Conservation (phyloP, 768 basidiomycete species). For the Pulveroboletus frians region DNA sequence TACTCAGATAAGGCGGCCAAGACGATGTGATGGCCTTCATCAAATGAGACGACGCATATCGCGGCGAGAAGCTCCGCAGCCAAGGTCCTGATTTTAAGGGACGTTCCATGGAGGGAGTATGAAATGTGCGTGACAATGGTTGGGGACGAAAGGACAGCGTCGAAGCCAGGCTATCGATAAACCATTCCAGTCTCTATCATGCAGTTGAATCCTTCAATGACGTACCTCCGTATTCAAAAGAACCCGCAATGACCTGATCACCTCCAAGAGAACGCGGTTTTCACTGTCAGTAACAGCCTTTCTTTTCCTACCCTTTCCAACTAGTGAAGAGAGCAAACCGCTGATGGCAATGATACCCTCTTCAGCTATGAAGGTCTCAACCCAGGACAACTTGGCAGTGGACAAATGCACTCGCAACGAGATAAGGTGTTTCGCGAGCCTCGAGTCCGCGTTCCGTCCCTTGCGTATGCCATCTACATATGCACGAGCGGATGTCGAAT, state of each 20-base stretch:
- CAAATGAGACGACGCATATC: slow-evolving; percentile 67
- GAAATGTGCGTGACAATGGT: slow-evolving; percentile 67
- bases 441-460: slow-evolving; percentile 50
- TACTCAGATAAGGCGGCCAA: slow-evolving; percentile 79
- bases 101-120: slow-evolving; percentile 62
- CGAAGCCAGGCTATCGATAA: slow-evolving; percentile 61
- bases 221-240: slow-evolving; percentile 79
- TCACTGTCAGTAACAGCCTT: slow-evolving; percentile 60
- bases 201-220: not conserved
- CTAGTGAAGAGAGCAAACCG: slow-evolving; percentile 50
- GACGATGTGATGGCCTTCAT: slow-evolving; percentile 69
- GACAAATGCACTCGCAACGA: slow-evolving; percentile 82
- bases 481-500: slow-evolving; percentile 47
- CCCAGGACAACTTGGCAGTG: slow-evolving; percentile 74
- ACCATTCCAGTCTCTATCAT: not conserved
- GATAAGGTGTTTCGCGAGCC: slow-evolving; percentile 72
- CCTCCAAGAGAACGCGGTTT: slow-evolving; percentile 61
- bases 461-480: slow-evolving; percentile 60
- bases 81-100: slow-evolving; percentile 63
- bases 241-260: slow-evolving; percentile 74
- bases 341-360: slow-evolving; percentile 65
- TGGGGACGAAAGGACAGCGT: slow-evolving; percentile 56
- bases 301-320: slow-evolving; percentile 63
- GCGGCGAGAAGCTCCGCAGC: slow-evolving; percentile 79
- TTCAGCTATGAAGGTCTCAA: slow-evolving; percentile 63